Conservation (phyloP, 352 stramenopile species). For the Elongisporangium senticosum region DNA sequence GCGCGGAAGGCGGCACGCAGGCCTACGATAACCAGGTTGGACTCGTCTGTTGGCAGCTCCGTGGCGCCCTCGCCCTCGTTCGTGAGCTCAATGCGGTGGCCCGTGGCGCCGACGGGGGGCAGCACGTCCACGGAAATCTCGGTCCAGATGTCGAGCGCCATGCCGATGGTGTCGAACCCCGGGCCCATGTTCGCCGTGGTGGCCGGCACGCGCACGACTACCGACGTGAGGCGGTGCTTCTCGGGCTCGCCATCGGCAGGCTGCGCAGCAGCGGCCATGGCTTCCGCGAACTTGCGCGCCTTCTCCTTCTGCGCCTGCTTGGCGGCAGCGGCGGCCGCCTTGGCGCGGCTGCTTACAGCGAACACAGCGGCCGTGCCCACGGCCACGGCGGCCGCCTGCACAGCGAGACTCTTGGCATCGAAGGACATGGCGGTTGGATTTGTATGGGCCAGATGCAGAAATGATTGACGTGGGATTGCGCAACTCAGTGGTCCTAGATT, state of each 20-base stretch:
- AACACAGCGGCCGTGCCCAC: conserved; percentile 53
- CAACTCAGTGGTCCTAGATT: background rate
- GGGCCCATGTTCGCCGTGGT: conserved; percentile 98
- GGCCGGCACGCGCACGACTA: conserved; percentile 97
- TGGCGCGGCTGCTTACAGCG: conserved; percentile 52
- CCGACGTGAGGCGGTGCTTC: conserved; percentile 64
- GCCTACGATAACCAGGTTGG: conserved; percentile 92
- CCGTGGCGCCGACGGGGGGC: conserved; percentile 15
- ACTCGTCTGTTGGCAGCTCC: conserved; percentile 87
- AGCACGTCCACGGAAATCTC: conserved; percentile 95
- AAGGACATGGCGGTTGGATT: conserved; percentile 7
- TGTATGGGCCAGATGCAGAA: background rate
- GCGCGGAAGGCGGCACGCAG: conserved; percentile 95
- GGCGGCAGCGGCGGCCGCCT: conserved; percentile 6
- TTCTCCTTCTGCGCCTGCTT: conserved; percentile 16
- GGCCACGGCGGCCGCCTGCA: conserved; percentile 51
- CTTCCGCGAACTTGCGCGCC: conserved; percentile 13
- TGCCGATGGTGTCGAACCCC: conserved; percentile 97
- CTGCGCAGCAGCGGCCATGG: conserved; percentile 13
- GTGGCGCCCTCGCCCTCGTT: conserved; percentile 95
- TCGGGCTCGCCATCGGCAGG: conserved; percentile 24
- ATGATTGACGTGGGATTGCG: background rate
- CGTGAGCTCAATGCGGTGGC: conserved; percentile 92
- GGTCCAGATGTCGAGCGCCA: conserved; percentile 98
- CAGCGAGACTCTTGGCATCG: conserved; percentile 22